Percentiles rank a stretch among this genome's conserved stretches.
These are phyloP conservation scores for Xylariaceae sp. DNA, from an alignment of 2,329 filamentous ascomycete species.

Conservation along the genomic window DNA sequence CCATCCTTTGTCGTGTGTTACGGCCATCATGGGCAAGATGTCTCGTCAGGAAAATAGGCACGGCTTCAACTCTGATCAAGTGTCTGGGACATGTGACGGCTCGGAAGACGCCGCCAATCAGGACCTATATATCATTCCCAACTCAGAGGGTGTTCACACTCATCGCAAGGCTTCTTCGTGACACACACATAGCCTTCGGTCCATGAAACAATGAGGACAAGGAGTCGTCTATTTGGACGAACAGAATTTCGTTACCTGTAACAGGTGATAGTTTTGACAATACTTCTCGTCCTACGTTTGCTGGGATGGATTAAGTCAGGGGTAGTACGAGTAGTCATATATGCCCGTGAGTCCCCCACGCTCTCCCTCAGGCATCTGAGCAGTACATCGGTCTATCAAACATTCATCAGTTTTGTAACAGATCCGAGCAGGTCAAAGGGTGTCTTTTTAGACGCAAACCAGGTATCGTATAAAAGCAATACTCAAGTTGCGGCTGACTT, in stretches of 20 bases:
- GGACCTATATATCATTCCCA: too few relatives aligned
- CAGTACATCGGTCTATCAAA: too few relatives aligned
- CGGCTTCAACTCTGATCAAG: background rate
- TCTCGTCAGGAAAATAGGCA: slow-evolving; percentile 4
- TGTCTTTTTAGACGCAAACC: too few relatives aligned
- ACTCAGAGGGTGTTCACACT: too few relatives aligned
- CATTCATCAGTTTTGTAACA: too few relatives aligned
- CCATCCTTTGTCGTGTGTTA: background rate
- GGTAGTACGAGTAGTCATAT: background rate
- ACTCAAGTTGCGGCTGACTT: too few relatives aligned
- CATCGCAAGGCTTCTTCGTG: background rate
- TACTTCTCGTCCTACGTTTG: background rate
- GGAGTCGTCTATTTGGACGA: background rate
- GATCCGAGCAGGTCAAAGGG: too few relatives aligned
- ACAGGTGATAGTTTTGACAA: background rate
- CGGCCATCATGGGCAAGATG: background rate
- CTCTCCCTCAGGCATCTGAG: background rate
- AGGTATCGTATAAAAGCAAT: too few relatives aligned
- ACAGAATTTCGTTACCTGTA: background rate
- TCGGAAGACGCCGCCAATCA: background rate
- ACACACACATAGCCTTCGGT: too few relatives aligned
- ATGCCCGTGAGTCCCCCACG: background rate
- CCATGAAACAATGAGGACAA: too few relatives aligned
- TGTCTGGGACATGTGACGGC: slow-evolving; percentile 5
- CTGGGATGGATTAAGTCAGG: background rate